A percentile compares a stretch with the other conserved stretches of the same genome.
phyloP scores from a whole-genome alignment of 2,329 filamentous ascomycete genomes.

The Fusarium duplospermum region DNA sequence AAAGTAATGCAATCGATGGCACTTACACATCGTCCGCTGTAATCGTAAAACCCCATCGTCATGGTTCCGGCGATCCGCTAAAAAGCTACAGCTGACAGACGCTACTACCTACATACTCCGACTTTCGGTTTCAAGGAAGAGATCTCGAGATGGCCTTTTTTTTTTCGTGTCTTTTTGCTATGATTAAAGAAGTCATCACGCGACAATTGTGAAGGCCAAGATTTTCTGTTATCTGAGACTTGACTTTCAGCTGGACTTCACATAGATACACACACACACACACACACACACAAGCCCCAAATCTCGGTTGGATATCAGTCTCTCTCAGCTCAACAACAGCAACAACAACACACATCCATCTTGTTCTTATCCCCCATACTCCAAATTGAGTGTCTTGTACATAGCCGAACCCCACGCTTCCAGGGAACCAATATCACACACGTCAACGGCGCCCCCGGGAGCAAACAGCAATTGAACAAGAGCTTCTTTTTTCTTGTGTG shows the following conservation, averaged over 20 bases:
- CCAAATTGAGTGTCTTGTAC: neutral
- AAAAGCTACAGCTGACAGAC: neutral
- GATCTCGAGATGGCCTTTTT: slow-evolving; percentile 1
- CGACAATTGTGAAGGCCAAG: neutral
- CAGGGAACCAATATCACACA: slow-evolving; percentile 30
- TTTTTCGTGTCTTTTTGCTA: neutral
- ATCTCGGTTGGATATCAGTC: slow-evolving; percentile 27
- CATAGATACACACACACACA: neutral
- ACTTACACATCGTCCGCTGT: slow-evolving; percentile 36
- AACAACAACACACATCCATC: slow-evolving; percentile 2
- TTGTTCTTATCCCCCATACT: slow-evolving; percentile 14
- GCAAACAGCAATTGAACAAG: neutral
- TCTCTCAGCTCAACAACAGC: neutral
- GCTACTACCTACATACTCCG: neutral
- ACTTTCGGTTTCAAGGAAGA: slow-evolving; percentile 22
- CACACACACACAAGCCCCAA: slow-evolving; percentile 2
- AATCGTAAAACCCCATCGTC: slow-evolving; percentile 25
- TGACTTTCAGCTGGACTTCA: neutral
- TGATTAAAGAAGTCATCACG: slow-evolving; percentile 9
- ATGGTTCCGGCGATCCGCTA: slow-evolving; percentile 25
- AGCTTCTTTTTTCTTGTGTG: neutral
- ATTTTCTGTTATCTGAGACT: neutral
- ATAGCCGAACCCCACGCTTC: slow-evolving; percentile 31
- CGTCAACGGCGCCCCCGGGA: slow-evolving; percentile 35
- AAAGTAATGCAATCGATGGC: slow-evolving; percentile 32